Percentiles rank a stretch among this genome's conserved stretches.
These are phyloP conservation scores for Fusarium irregulare DNA, from an alignment of 2,329 filamentous ascomycete species.

Conservation along the genomic window DNA sequence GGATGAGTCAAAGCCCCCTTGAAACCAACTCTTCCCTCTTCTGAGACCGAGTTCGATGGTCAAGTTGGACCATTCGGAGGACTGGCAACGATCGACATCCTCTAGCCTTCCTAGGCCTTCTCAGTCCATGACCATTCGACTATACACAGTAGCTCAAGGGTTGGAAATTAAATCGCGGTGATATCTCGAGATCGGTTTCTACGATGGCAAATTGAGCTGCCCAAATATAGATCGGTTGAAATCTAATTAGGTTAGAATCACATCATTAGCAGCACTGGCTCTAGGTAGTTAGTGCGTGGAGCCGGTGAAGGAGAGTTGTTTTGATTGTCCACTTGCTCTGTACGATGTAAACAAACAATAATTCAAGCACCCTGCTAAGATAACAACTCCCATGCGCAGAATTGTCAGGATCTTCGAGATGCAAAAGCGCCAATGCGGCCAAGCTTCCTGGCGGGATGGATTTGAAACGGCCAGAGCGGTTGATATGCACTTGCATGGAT, in stretches of 20 bases:
- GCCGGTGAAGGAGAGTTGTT: slow-evolving; percentile 7
- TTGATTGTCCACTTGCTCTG: slow-evolving; percentile 6
- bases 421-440: slow-evolving; percentile 1
- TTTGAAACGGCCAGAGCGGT: slow-evolving; percentile 7
- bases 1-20: not conserved
- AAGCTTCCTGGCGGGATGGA: slow-evolving; percentile 2
- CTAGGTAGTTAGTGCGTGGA: slow-evolving; percentile 10
- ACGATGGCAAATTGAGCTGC: slow-evolving; percentile 10
- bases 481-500: slow-evolving; percentile 9
- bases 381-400: not conserved
- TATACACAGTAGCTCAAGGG: slow-evolving; percentile 5
- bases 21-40: not conserved
- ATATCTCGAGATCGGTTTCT: not conserved
- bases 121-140: not conserved
- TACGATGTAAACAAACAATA: not conserved
- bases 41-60: not conserved
- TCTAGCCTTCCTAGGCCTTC: not conserved
- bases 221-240: slow-evolving; percentile 22
- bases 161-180: slow-evolving; percentile 31
- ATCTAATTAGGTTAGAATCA: slow-evolving; percentile 6
- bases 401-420: slow-evolving; percentile 3
- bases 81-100: slow-evolving; percentile 12
- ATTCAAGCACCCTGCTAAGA: not conserved
- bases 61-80: slow-evolving; percentile 22
- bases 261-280: not conserved